Base-by-base conservation (phyloP, 2,329 filamentous ascomycete species). In the Talaromyces sp. region DNA sequence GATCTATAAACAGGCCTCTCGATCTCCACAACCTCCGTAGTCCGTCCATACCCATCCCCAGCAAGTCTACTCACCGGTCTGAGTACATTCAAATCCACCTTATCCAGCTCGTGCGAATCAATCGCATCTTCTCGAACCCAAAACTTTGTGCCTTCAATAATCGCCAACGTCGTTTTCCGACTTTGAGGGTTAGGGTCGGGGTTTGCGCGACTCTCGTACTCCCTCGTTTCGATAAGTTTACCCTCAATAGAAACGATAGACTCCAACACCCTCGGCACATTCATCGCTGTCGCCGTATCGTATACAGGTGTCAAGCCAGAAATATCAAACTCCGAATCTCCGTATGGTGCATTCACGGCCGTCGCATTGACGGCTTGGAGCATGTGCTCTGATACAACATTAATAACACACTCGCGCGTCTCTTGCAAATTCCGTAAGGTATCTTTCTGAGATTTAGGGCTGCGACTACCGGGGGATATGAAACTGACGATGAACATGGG, bases 111-210 rank as follows among this genome's bases (percentile, higher is more conserved):
- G 74, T 91, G 87, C 1, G 34, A 2, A 71, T 96, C 91, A 67
- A 97, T 81, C 2, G 93, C 93, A 79, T 97, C 94, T 75, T 96
- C 92, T 62, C 93, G 81, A 1, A 89, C 92, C 92, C 93, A 97
- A 74, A 97, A 97, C 31, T 89, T 84, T 38, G 91, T 88, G 0
- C 92, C 94, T 79, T 97, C 92, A 13, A 97, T 82, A 38, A 96
- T 85, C 1, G 86, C 90, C 68, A 97, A 73, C 0, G 89, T 89
- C 81, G 88, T 93, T 79, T 89, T 89, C 2, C 91, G 25, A 1
- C 2, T 8, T 5, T 3, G 27, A 92, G 0, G 89, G 1, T 80
- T 87, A 0, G 43, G 19, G 5, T 83, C 83, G 0, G 61, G 38
- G 5, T 58, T 36, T 5, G 53, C 62, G 61, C 84, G 84, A 76